Conservation (phyloP, 805 yeast species). For the Candida adriatica region DNA sequence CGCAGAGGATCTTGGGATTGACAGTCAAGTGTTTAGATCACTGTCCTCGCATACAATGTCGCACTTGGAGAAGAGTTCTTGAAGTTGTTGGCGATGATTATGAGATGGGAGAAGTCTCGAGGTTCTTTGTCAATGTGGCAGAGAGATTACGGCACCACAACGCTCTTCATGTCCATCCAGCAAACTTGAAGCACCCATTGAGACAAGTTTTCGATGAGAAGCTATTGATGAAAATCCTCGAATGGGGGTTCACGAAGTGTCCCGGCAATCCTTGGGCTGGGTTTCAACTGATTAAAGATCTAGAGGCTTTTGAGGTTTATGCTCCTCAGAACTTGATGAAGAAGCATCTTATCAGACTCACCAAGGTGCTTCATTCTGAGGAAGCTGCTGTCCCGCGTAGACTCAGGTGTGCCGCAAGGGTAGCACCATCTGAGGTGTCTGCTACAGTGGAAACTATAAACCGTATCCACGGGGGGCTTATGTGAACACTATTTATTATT, state of each 20-base stretch:
- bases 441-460: constrained; percentile 12
- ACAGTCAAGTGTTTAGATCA: constrained; percentile 4
- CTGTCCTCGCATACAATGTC: constrained; percentile 3
- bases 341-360: constrained; percentile 12
- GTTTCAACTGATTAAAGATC: constrained; percentile 12
- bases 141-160: constrained; percentile 2
- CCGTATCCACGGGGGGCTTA: constrained; percentile 4
- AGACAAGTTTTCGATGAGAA: constrained; percentile 14
- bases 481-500: constrained; percentile 2
- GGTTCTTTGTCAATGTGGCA: constrained; percentile 9
- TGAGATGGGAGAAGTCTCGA: constrained; percentile 10
- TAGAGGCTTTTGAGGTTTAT: constrained; percentile 16
- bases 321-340: constrained; percentile 11
- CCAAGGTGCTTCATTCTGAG: constrained; percentile 11
- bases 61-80: constrained; percentile 16
- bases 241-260: constrained; percentile 15
- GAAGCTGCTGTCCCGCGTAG: constrained; percentile 5
- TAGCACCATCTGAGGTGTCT: constrained; percentile 8
- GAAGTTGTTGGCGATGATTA: constrained; percentile 6
- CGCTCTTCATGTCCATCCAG: constrained; percentile 3
- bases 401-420: constrained; percentile 1
- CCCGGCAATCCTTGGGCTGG: constrained; percentile 21
- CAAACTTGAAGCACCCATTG: constrained; percentile 14
- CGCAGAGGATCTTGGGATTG: constrained; percentile 2
- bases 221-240: constrained; percentile 12